Evolutionary conservation across 2,329 filamentous ascomycete species (phyloP), one percentile per base, ranked within the genome.

Genomic region (Pyrenochaeta sp.): DNA sequence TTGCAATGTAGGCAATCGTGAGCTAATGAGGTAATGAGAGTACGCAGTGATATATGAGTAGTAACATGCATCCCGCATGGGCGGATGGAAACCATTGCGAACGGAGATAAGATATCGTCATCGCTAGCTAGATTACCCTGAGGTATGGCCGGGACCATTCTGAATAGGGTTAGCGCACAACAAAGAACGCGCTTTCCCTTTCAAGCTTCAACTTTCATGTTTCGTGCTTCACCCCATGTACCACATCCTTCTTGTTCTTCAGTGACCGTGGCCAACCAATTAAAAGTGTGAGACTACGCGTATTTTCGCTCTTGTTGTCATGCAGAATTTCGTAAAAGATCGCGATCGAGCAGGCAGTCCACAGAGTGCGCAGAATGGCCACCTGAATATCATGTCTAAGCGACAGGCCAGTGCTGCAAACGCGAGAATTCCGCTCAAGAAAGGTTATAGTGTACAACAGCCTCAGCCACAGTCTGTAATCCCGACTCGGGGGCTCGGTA

Each of bases 41-140:
- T 39, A 10, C 7, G 3, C 30, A 30, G n/a, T 46, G 31, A 35
- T 18, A 45, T 27, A 43, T 30, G n/a, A 17, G 42, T n/a, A 45
- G 33, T 29, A 18, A 42, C n/a, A 20, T 39, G 35, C 30, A 43
- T 51, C 46, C 20, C 36, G 49, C 15, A 59, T 57, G 56, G 54
- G 43, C 51, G 53, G 58, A 54, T 40, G 61, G 58, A 63, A 55
- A 57, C 58, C 20, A 39, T 39, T 21, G 14, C 33, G 49, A 54
- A 51, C 54, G 63, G 65, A 63, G 62, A 66, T 68, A 66, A 66
- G 58, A 67, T 61, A 66, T 60, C 68, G 64, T 71, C 70, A 74
- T 68, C 51, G 54, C 47, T 20, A 39, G 51, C 45, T 58, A 52
- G 32, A 33, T 54, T 41, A 6, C 45, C 14, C 41, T 44, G 14